These are phyloP conservation scores for Neoascochyta sp. DNA, from an alignment of 2,329 filamentous ascomycete genomes.

Conservation along the genomic window DNA sequence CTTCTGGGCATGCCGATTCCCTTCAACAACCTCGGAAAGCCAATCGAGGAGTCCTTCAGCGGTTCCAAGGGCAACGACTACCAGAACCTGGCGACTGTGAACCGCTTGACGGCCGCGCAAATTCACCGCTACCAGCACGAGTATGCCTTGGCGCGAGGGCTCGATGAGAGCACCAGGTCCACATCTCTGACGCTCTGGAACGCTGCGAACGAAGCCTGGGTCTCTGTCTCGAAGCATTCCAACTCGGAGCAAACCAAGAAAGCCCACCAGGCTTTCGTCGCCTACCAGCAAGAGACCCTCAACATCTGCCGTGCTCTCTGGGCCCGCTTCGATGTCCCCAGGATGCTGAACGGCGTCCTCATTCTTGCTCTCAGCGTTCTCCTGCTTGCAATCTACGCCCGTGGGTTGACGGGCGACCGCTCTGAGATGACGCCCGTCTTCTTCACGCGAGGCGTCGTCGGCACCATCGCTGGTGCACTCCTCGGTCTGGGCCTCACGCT, in stretches of 20 bases:
- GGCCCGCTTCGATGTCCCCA: conserved; percentile 84
- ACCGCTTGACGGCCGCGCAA: conserved; percentile 74
- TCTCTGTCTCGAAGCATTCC: conserved; percentile 32
- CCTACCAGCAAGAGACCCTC: conserved; percentile 76
- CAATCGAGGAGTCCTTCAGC: conserved; percentile 90
- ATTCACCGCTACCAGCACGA: conserved; percentile 85
- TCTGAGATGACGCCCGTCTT: conserved; percentile 53
- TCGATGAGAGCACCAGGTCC: conserved; percentile 58
- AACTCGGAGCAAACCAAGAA: conserved; percentile 41
- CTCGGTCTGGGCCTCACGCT: conserved; percentile 46
- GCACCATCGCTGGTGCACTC: conserved; percentile 45
- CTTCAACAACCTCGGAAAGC: conserved; percentile 89
- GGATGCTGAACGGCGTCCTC: conserved; percentile 76
- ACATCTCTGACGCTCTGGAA: conserved; percentile 59
- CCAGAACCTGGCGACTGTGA: conserved; percentile 72
- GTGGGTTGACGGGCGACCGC: conserved; percentile 52
- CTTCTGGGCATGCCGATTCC: conserved; percentile 89
- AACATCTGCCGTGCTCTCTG: conserved; percentile 77
- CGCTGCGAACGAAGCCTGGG: conserved; percentile 54
- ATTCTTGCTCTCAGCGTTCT: conserved; percentile 67
- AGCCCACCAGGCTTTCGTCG: conserved; percentile 57
- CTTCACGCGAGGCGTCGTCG: conserved; percentile 50
- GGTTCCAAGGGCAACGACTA: conserved; percentile 66
- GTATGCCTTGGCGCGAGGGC: conserved; percentile 70
- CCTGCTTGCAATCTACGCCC: conserved; percentile 69